These are phyloP conservation scores for Diaporthe eres DNA, from an alignment of 2,329 filamentous ascomycete genomes.

Conservation along the genomic window DNA sequence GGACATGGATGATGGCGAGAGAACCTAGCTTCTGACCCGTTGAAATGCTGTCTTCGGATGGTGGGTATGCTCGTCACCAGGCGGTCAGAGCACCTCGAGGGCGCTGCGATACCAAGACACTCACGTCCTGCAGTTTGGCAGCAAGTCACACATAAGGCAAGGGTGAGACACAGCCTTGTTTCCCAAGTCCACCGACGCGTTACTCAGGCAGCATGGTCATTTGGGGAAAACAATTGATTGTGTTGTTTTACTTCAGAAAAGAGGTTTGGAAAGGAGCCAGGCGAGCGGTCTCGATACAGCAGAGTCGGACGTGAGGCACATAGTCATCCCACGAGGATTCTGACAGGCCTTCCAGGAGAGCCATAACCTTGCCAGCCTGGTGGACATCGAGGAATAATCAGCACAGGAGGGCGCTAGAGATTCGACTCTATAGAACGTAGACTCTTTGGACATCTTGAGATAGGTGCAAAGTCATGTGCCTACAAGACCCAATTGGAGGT, in stretches of 20 bases:
- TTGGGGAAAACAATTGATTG: no score
- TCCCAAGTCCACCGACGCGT: background rate
- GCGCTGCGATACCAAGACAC: no score
- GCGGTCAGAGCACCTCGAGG: background rate
- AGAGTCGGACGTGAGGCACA: no score
- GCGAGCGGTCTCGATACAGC: background rate
- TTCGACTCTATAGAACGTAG: background rate
- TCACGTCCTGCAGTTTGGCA: background rate
- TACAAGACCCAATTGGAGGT: background rate
- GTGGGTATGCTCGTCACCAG: no score
- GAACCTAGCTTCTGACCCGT: background rate
- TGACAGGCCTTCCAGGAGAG: background rate
- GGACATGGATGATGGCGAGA: no score
- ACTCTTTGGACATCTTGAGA: background rate
- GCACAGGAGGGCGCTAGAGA: no score
- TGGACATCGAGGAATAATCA: background rate
- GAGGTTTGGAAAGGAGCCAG: background rate
- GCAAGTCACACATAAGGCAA: background rate
- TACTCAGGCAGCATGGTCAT: background rate
- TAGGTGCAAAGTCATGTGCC: background rate
- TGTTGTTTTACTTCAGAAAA: background rate
- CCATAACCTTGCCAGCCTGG: background rate
- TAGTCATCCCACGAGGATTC: background rate
- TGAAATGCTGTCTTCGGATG: background rate
- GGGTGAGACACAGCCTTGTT: background rate